Evolutionary conservation across 371 early-diverging fungal genomes (phyloP), one percentile per base, ranked within the genome.

Genomic region (Capillidium rhysosporum): DNA sequence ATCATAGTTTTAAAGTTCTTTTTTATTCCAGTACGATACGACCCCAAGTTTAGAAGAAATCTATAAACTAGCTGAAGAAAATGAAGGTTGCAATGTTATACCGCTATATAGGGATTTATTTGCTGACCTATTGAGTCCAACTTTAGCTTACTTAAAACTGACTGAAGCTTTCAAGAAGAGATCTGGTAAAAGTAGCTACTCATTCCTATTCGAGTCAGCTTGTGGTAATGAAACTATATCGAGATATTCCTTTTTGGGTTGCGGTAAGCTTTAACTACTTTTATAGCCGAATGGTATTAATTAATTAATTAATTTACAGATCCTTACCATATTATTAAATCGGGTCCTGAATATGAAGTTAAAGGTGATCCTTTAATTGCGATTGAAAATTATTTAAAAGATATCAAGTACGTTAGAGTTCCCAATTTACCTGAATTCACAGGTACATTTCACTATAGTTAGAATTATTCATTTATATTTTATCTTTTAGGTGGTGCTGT

Each of bases 121-220:
- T 26, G 85, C 88, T 18, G 97, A 97, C 63, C 72, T 91, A 57
- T 69, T 93, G 43, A 97, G 94, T 9, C 97, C 97, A 25, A 91
- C 94, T n/a, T 76, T 89, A 29, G 93, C 92, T 14, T 97, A 92
- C 61, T 81, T 94, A 49, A 86, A 84, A 61, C 73, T 94, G 9
- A 75, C 79, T 61, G 51, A 51, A 9, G 8, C 30, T 31, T 23
- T 9, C 16, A 51, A 51, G 28, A 21, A 43, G 7, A 8, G 21
- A 43, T 18, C 43, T 5, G 21, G 18, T 14, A 7, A 18, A 5
- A 20, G 3, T 12, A 12, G 38, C 40, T 77, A 88, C 62, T 89
- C 90, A n/a, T 96, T 96, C 63, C 59, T 94, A 54, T 80, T 97
- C 40, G 97, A 97, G 61, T 90, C 91, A n/a, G 91, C 92, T 24